Percentiles rank a stretch among this genome's conserved stretches.
phyloP scores from a whole-genome alignment of 495 filamentous ascomycete genomes.

The Xanthoparmelia taractica region DNA sequence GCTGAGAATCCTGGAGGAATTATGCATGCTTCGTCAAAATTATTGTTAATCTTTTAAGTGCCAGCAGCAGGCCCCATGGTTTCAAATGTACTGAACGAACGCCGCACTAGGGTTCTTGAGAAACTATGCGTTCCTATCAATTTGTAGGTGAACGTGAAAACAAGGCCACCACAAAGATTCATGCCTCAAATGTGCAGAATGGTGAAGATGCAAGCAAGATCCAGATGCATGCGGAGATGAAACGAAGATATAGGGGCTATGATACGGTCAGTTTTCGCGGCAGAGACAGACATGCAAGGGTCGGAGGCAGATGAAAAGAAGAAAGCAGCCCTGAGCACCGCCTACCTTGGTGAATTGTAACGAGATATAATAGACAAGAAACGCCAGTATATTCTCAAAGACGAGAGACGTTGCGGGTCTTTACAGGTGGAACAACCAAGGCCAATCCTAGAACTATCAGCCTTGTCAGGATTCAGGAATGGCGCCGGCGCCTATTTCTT shows the following conservation, averaged over 20 bases:
- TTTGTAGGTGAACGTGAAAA: background rate
- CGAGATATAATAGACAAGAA: background rate
- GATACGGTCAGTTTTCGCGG: background rate
- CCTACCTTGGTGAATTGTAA: background rate
- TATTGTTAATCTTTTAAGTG: background rate
- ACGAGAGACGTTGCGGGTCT: background rate
- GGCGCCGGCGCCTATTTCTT: slow-evolving; percentile 12
- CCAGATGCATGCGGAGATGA: background rate
- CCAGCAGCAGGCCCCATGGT: background rate
- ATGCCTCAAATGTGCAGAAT: background rate
- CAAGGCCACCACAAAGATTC: background rate
- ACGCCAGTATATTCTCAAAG: background rate
- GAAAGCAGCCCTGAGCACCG: background rate
- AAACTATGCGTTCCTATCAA: background rate
- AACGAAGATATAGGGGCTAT: background rate
- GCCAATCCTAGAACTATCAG: no score
- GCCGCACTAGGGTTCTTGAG: background rate
- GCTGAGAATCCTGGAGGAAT: background rate
- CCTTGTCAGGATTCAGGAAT: no score
- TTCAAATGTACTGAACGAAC: background rate
- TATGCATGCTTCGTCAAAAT: background rate
- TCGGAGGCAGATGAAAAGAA: background rate
- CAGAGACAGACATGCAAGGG: background rate
- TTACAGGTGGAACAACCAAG: no score
- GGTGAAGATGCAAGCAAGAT: background rate